phyloP scores from a whole-genome alignment of 2,329 filamentous ascomycete species.

The Fusarium citri region DNA sequence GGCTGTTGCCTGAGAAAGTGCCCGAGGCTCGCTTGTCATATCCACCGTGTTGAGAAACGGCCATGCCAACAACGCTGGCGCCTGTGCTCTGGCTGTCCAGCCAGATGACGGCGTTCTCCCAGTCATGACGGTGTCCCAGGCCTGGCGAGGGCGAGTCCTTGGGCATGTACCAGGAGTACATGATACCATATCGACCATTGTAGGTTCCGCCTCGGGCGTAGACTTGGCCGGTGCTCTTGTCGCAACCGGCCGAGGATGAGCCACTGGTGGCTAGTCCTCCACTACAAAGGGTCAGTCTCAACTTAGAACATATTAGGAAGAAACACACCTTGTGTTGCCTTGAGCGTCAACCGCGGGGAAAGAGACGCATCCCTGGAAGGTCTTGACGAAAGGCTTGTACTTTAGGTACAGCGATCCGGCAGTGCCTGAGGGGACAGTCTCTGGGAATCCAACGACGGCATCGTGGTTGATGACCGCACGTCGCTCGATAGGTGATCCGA shows the following conservation, averaged over 20 bases:
- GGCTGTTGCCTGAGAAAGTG: conserved; percentile 44
- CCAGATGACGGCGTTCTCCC: conserved; percentile 46
- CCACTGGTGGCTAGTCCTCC: conserved; percentile 52
- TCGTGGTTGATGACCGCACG: conserved; percentile 49
- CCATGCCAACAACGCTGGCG: conserved; percentile 49
- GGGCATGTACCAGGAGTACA: conserved; percentile 62
- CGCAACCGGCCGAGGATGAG: conserved; percentile 49
- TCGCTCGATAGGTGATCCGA: conserved; percentile 43
- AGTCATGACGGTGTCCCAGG: conserved; percentile 48
- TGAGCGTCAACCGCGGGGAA: conserved; percentile 70
- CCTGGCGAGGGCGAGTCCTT: conserved; percentile 53
- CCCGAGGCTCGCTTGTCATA: conserved; percentile 47
- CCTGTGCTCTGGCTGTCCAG: conserved; percentile 43
- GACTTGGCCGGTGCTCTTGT: conserved; percentile 52
- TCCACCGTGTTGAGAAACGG: conserved; percentile 53
- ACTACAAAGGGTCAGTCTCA: conserved; percentile 30
- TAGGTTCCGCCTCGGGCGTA: conserved; percentile 52
- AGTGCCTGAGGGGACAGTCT: conserved; percentile 48
- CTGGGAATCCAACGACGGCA: conserved; percentile 49
- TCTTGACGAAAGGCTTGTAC: conserved; percentile 53
- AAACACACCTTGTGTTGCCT: conserved; percentile 60
- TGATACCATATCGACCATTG: conserved; percentile 52
- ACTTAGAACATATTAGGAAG: not conserved
- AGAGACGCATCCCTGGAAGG: conserved; percentile 71
- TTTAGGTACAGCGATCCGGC: conserved; percentile 49